phyloP scores from a whole-genome alignment of 2,329 filamentous ascomycete genomes.

The Calonectria crousiana region DNA sequence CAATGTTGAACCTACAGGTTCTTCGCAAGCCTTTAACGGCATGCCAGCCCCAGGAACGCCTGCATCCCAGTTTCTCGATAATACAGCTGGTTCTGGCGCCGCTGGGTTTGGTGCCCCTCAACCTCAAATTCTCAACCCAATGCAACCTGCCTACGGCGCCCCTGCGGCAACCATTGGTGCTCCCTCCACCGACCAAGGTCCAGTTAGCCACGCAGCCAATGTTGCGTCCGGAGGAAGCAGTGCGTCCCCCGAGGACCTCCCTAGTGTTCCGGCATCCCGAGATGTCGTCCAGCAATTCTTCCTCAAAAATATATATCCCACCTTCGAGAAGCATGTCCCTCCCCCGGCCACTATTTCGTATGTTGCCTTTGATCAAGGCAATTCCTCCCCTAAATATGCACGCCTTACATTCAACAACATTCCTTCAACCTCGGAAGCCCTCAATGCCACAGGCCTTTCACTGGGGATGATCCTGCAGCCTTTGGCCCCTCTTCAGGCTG shows the following conservation, averaged over 20 bases:
- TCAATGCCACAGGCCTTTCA: constrained; percentile 84
- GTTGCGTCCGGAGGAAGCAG: constrained; percentile 57
- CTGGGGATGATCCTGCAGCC: constrained; percentile 92
- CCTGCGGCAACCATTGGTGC: constrained; percentile 30
- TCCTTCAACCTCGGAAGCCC: constrained; percentile 82
- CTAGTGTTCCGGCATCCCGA: constrained; percentile 87
- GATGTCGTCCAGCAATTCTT: constrained; percentile 88
- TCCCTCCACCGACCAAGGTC: constrained; percentile 41
- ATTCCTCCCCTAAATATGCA: constrained; percentile 93
- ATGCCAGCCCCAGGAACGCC: constrained; percentile 70
- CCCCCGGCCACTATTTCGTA: constrained; percentile 91
- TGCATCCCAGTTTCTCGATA: constrained; percentile 55
- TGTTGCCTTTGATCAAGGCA: constrained; percentile 95
- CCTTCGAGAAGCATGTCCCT: constrained; percentile 92
- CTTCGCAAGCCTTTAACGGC: constrained; percentile 77
- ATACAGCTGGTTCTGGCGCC: constrained; percentile 38
- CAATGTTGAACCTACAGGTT: constrained; percentile 79
- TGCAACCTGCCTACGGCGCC: constrained; percentile 60
- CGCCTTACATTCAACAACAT: constrained; percentile 95
- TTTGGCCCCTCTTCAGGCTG: constrained; percentile 83
- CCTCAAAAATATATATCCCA: constrained; percentile 89
- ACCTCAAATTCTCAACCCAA: constrained; percentile 53
- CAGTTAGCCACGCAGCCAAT: constrained; percentile 47
- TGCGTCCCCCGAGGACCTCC: constrained; percentile 92
- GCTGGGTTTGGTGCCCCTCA: constrained; percentile 55